These are phyloP conservation scores for Suillus bovinus DNA, from an alignment of 768 basidiomycete species.

Conservation along the genomic window DNA sequence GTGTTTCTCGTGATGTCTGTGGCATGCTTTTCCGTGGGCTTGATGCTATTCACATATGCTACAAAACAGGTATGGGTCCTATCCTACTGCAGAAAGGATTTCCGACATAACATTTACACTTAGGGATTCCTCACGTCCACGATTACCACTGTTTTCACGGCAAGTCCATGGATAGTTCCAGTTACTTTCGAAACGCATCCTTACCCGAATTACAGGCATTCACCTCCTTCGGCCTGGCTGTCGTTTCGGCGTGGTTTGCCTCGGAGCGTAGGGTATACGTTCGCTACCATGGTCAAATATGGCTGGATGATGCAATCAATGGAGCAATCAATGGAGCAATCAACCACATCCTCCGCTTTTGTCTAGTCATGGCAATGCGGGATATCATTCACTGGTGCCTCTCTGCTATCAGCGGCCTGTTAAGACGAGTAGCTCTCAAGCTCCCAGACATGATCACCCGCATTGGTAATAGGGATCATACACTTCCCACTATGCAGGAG, in stretches of 20 bases:
- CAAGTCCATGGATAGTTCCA: conserved; percentile 16
- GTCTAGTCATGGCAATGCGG: conserved; percentile 19
- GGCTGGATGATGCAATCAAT: conserved; percentile 48
- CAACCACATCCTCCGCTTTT: conserved; percentile 23
- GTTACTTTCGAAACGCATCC: conserved; percentile 7
- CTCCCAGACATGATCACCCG: not conserved
- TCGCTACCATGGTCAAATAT: conserved; percentile 48
- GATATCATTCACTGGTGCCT: conserved; percentile 27
- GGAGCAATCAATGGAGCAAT: conserved; percentile 34
- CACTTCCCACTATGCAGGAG: not conserved
- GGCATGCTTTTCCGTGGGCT: conserved; percentile 77
- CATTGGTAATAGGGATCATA: not conserved
- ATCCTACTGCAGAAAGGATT: conserved; percentile 16
- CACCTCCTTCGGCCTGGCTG: conserved; percentile 43
- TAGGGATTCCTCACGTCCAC: conserved; percentile 64
- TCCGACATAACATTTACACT: conserved; percentile 6
- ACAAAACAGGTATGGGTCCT: conserved; percentile 57
- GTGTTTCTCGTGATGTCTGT: conserved; percentile 85
- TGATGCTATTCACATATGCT: conserved; percentile 76
- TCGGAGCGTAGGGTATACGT: conserved; percentile 51
- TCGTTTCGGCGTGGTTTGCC: conserved; percentile 57
- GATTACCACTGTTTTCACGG: conserved; percentile 76
- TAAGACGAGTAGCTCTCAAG: conserved; percentile 22
- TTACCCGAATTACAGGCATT: conserved; percentile 27
- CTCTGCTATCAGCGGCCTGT: conserved; percentile 18